Evolutionary conservation across 1,139 yeast genomes (phyloP), one percentile per base, ranked within the genome.

Genomic region (Nakaseomyces nivariensis): DNA sequence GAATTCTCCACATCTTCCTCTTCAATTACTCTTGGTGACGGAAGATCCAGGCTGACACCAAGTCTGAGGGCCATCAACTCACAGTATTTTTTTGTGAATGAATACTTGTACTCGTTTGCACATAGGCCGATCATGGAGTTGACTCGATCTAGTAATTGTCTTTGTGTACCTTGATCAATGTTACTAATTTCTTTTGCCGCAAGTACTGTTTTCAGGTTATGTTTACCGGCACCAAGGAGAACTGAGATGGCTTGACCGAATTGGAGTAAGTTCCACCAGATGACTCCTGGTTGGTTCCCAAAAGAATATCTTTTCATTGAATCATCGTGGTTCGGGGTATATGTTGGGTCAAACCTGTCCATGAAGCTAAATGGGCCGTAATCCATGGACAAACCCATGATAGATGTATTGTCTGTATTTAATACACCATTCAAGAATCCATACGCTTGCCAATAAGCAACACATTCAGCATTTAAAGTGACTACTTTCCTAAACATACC

Each of bases 381-480:
- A 67, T 92, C 98, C 68, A 92, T 79, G 0, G 96, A 80, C 13
- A 90, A 71, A 0, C 98, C 98, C 44, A 84, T 63, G 6, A 92
- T 74, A 0, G 96, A 87, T 0, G 96, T 88, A 63, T 92, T 92
- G 63, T 92, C 98, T 0, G 97, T 90, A 63, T 92, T 92, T 52
- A 92, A 72, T 2, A 92, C 98, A 5, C 98, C 98, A 61, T 92
- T 92, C 60, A 90, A 69, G 61, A 90, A 89, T 3, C 97, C 97
- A 66, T 89, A 90, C 0, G 83, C 77, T 65, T 92, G 97, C 88
- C 96, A 87, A 56, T 77, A 73, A 1, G 96, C 96, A 1, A 88
- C 82, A 27, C 88, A 77, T 43, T 71, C 67, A 0, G 97, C 96
- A 63, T 89, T 90, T 46, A 89, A 67, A 13, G 75, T 69, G 1